Base-by-base conservation (phyloP, 805 yeast genomes). In the Candida boleticola region DNA sequence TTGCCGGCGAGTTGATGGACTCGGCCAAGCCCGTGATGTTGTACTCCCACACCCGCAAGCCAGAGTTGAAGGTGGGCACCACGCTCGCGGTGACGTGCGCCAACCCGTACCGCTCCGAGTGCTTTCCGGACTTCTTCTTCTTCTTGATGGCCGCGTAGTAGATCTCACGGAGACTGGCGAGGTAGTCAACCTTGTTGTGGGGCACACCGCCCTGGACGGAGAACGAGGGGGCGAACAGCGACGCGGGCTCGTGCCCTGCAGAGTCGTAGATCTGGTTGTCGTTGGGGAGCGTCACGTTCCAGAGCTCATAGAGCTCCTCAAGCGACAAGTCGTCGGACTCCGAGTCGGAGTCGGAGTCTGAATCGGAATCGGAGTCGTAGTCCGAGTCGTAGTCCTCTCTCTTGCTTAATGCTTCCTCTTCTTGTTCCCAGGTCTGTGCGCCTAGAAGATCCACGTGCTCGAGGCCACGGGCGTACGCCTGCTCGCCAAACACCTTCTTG, bases 41-140 rank as follows among this genome's bases (percentile, higher is more conserved):
- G 60, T 88, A 88, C 58, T 88, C 96, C 93, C 95, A 88, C 2
- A 88, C 80, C 48, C 96, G 71, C 46, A 88, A 55, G 4, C 89
- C 87, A 4, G 96, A 89, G 50, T 85, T 86, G 63, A 82, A 89
- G 0, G 95, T 88, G 3, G 96, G 96, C 11, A 89, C 78, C 11
- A 88, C 79, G 42, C 90, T 83, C 1, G 89, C 81, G 2, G 82
- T 73, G 13, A 88, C 78, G 54, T 80, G 85, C 0, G 84, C 81
- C 39, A 88, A 67, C 0, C 89, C 71, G 56, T 85, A 88, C 33
- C 89, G 64, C 48, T 83, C 84, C 26, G 73, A 70, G 36, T 58
- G 36, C 0, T 45, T 45, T 3, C 85, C 73, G 1, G 73, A 60
- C 42, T 72, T 73, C 42, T 58, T 61, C 19, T 61, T 58, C 1